These are phyloP conservation scores for Aspergillus campestris DNA, from an alignment of 495 filamentous ascomycete species.

Conservation along the genomic window DNA sequence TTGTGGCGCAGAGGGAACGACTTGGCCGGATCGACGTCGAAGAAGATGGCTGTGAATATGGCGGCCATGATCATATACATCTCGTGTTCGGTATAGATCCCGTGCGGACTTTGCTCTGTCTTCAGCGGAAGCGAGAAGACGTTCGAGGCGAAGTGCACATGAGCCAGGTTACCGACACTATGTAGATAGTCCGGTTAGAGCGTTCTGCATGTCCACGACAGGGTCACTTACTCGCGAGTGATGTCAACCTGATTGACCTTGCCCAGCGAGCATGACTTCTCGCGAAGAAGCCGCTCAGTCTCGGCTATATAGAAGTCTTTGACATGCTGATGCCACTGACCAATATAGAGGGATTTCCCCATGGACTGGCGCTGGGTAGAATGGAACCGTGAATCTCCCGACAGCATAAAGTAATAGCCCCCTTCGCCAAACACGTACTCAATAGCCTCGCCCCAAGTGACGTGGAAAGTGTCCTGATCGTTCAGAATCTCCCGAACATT, in stretches of 20 bases:
- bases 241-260: constrained; percentile 62
- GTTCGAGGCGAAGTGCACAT: constrained; percentile 61
- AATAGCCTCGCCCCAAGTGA: constrained; percentile 52
- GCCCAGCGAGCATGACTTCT: constrained; percentile 52
- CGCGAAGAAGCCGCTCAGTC: constrained; percentile 55
- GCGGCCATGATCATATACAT: constrained; percentile 64
- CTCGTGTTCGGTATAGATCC: constrained; percentile 71
- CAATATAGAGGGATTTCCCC: constrained; percentile 16
- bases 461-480: constrained; percentile 39
- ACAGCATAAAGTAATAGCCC: constrained; percentile 36
- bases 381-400: not conserved
- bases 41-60: constrained; percentile 52
- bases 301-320: constrained; percentile 51
- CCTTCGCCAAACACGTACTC: constrained; percentile 46
- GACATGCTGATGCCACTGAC: constrained; percentile 42
- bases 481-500: not conserved
- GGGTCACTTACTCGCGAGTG: constrained; percentile 50
- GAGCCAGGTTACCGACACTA: constrained; percentile 65
- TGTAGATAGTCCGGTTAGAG: not conserved
- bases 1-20: constrained; percentile 51
- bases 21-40: constrained; percentile 45
- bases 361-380: not conserved
- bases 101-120: constrained; percentile 56
- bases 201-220: no score
- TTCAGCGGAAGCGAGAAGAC: constrained; percentile 70